Conservation (phyloP, 257 asterid species). For the Solanum etuberosum region DNA sequence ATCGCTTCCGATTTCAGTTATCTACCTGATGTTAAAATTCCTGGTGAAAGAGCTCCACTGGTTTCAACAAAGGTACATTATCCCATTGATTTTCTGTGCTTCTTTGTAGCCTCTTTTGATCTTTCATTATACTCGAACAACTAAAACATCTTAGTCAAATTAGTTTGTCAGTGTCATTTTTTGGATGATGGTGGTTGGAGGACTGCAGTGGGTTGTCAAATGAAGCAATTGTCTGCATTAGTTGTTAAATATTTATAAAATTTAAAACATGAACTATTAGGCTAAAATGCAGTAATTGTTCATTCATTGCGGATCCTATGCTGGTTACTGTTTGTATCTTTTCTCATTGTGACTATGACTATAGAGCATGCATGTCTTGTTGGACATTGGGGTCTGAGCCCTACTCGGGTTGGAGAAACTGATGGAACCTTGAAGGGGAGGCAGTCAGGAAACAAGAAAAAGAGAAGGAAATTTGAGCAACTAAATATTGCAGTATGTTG, state of each 20-base stretch:
- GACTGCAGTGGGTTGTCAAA: background rate
- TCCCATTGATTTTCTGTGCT: background rate
- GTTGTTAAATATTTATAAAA: background rate
- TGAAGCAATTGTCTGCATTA: background rate
- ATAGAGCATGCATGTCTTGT: background rate
- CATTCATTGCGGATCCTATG: background rate
- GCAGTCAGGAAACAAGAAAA: background rate
- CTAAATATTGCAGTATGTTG: background rate
- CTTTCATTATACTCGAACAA: background rate
- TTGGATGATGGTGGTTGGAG: background rate
- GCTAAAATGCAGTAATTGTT: background rate
- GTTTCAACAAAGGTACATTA: constrained; percentile 77
- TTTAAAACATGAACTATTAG: background rate
- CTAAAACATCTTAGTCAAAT: background rate
- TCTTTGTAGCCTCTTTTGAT: background rate
- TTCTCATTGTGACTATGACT: background rate
- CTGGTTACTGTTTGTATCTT: background rate
- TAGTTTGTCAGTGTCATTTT: background rate
- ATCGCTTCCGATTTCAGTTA: constrained; percentile 91
- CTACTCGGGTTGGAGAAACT: background rate
- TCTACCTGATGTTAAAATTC: constrained; percentile 84
- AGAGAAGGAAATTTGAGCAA: background rate
- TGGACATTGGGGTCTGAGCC: background rate
- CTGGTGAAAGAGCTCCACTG: constrained; percentile 96
- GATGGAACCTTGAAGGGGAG: background rate